Conservation (phyloP, 257 asterid species). For the Ophiorrhiza pumila region DNA sequence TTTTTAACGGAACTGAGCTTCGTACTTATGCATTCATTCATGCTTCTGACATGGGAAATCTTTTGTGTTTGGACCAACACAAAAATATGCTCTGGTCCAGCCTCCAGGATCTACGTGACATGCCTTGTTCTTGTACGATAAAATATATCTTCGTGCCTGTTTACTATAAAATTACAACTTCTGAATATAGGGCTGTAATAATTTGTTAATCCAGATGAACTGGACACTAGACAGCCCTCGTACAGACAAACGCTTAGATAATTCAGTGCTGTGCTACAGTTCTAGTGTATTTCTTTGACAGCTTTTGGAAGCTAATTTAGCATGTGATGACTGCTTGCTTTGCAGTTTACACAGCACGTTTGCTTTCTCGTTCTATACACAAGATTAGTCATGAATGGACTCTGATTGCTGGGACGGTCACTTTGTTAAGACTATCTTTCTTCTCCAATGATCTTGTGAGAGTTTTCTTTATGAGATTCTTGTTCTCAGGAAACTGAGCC, state of each 20-base stretch:
- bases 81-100: slow-evolving; percentile 12
- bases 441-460: background rate
- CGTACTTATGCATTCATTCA: slow-evolving; percentile 2
- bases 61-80: slow-evolving; percentile 24
- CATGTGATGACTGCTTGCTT: slow-evolving; percentile 20
- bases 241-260: background rate
- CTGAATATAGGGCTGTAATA: background rate
- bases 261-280: background rate
- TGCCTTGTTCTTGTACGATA: background rate
- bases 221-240: background rate
- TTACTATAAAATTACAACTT: background rate
- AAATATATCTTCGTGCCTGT: background rate
- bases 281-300: background rate
- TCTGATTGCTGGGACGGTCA: background rate
- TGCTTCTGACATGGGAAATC: slow-evolving; percentile 32
- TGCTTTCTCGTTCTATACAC: slow-evolving; percentile 16
- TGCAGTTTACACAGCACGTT: background rate
- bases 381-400: background rate
- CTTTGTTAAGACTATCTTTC: slow-evolving; percentile 13
- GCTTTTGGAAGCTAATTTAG: slow-evolving; percentile 13
- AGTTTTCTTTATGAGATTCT: background rate
- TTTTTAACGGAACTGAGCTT: background rate
- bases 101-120: background rate
- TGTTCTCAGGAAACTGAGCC: background rate
- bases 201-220: background rate